Base-by-base conservation (phyloP, 306 rosid genomes). In the Datisca glomerata region DNA sequence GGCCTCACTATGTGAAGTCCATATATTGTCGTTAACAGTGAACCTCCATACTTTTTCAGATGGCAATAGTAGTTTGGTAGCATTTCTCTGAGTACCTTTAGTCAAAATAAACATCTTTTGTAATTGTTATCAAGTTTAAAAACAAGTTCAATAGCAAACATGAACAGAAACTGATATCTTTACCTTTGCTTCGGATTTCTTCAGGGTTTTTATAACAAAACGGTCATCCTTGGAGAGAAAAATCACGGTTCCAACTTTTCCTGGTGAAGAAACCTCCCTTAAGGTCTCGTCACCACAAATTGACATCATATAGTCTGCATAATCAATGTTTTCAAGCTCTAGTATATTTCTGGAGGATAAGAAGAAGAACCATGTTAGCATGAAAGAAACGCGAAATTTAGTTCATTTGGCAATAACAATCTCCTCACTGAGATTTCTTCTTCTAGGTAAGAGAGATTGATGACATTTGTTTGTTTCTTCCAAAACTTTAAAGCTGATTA, bases 31-130 rank as follows among this genome's bases (percentile, higher is more conserved):
- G 22, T 40, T 33, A 71, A 39, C 42, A 71, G 18, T 18, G 78
- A 66, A 19, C 39, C 41, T 14, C 52, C 56, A 23, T 47, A 21
- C 54, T 52, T 57, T 40, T 33, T 40, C 13, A 66, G 29, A 61
- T 71, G 78, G 11, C 21, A 37, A 64, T 71, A 61, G 48, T 66
- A 71, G 48, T 53, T 66, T 23, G 78, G 67, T 49, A 71, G 67
- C 60, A 57, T 61, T 9, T 57, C 63, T 46, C 53, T 53, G 57
- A 57, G 56, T 21, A 47, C 61, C 76, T 70, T 29, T 8, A 33
- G 20, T 39, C 10, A 56, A 52, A 34, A 38, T 41, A 29, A 34
- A 27, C 4, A 32, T 3, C 27, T 40, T 41, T n/a, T n/a, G 14
- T 21, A 19, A 6, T 6, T 12, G 0, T 4, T 9, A 19, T 45